These are phyloP conservation scores for Scheffersomyces titani DNA, from an alignment of 1,139 yeast species.

Conservation along the genomic window DNA sequence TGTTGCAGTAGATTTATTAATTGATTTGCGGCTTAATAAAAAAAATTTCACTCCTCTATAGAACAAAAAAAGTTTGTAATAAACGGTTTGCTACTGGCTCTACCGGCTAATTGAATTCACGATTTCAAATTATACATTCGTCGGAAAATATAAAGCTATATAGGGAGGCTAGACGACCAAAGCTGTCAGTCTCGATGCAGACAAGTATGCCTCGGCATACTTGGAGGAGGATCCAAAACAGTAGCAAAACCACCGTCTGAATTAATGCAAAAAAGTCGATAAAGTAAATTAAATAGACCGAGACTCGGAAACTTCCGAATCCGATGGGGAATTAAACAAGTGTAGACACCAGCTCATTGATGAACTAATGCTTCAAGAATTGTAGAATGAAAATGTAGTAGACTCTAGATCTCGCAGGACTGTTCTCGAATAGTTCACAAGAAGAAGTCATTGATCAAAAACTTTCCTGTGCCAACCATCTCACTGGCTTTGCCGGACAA, in stretches of 20 bases:
- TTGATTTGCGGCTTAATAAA: background rate
- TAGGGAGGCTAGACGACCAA: background rate
- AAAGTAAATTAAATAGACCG: background rate
- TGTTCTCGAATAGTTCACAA: constrained; percentile 18
- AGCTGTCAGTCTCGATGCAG: background rate
- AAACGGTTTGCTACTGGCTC: background rate
- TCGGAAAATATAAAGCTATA: background rate
- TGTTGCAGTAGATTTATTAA: background rate
- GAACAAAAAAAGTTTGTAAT: background rate
- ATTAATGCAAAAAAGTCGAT: background rate
- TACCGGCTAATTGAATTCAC: background rate
- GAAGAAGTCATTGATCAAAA: constrained; percentile 50
- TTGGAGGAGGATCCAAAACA: background rate
- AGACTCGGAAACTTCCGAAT: background rate
- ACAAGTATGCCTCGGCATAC: background rate
- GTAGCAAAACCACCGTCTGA: background rate
- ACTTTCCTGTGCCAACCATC: constrained; percentile 54
- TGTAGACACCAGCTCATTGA: background rate
- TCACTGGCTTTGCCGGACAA: constrained; percentile 55
- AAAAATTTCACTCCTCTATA: background rate
- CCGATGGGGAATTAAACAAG: background rate
- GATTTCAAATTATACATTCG: background rate
- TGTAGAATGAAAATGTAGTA: background rate
- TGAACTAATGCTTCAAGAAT: background rate
- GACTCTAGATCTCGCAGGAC: background rate